phyloP scores from a whole-genome alignment of 345 rosid genomes.

The Eucalyptus viminalis region DNA sequence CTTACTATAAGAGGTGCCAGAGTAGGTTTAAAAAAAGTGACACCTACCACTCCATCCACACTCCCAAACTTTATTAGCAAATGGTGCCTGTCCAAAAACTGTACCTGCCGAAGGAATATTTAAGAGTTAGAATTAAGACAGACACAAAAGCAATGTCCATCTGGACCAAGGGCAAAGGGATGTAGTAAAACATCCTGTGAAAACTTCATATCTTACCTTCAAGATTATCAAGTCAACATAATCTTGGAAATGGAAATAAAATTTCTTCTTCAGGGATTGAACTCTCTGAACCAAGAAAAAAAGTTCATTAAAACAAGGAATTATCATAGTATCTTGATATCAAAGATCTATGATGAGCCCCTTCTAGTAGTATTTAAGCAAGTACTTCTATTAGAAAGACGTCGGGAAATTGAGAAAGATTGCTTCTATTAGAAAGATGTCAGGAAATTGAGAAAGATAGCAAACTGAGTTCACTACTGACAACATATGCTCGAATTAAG shows the following conservation, averaged over 20 bases:
- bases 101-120: conserved; percentile 40
- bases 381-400: not conserved
- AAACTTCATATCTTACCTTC: conserved; percentile 40
- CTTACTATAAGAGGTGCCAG: not conserved
- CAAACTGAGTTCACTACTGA: not conserved
- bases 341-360: not conserved
- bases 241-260: conserved; percentile 91
- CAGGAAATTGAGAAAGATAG: not conserved
- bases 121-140: not conserved
- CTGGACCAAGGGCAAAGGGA: not conserved
- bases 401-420: not conserved
- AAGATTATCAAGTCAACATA: conserved; percentile 86
- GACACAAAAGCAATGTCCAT: not conserved
- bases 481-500: not conserved
- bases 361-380: not conserved
- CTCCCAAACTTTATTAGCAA: conserved; percentile 88
- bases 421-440: not conserved
- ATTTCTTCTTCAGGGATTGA: conserved; percentile 83
- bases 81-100: conserved; percentile 93
- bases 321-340: not conserved
- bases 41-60: conserved; percentile 86
- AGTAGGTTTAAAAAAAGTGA: not conserved
- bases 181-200: not conserved
- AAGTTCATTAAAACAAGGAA: conserved; percentile 3
- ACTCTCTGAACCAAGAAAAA: conserved; percentile 43